Evolutionary conservation across 352 stramenopile species (phyloP), one percentile per base, ranked within the genome.

Genomic region (Phytophthora meadii): DNA sequence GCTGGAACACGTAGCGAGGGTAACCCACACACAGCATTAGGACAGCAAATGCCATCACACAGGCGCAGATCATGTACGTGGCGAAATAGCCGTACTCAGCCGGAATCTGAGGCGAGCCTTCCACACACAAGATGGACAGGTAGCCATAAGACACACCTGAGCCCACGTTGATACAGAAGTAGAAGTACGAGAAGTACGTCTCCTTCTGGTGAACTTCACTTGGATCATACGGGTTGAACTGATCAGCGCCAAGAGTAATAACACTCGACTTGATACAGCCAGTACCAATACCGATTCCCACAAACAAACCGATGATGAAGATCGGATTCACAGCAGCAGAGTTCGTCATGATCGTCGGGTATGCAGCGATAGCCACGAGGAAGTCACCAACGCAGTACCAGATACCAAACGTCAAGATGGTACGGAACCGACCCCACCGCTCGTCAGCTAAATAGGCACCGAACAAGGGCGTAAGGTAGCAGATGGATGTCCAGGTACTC

Each of bases 81-180:
- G 78, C 78, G 47, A 92, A 91, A 77, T 94, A 96, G n/a, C 85
- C 84, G 57, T 90, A 94, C 15, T 90, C 68, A 19, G 79, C 70
- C 0, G 87, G 70, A 39, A 93, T 93, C 14, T 82, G 61, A 4
- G 65, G 27, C 6, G 27, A 30, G 6, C 27, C 27, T 30, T 30
- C 27, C 27, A 30, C 27, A 30, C 27, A 30, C 27, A 30, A 30
- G 27, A 30, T 30, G 6, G 27, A 30, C 27, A 30, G 27, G 27
- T 30, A 30, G 27, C 27, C 27, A 4, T 30, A 30, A 30, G 27
- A 30, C 27, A 30, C 27, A 4, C 27, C 27, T 75, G n/a, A 76
- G 81, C 8, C 88, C 89, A 60, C 95, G 79, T 32, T 94, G 24
- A 82, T 81, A 15, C 84, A 87, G 14, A 96, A 68, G 57, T 93